A percentile compares a stretch with the other conserved stretches of the same genome.
phyloP scores from a whole-genome alignment of 495 filamentous ascomycete genomes.

The Pyrenula aspistea region DNA sequence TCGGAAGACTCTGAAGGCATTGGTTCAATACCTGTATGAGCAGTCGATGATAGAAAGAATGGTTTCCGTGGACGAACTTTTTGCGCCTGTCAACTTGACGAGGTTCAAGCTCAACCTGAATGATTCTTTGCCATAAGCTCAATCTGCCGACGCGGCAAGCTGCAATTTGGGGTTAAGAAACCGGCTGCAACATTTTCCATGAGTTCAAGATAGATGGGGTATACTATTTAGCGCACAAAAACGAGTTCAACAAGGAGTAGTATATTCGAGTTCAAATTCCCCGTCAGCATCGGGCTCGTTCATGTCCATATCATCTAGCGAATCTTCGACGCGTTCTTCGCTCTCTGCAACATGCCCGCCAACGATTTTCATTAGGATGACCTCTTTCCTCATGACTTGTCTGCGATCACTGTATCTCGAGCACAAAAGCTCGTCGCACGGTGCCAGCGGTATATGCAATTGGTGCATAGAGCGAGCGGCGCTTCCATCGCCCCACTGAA shows the following conservation, averaged over 20 bases:
- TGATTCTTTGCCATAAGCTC: neutral
- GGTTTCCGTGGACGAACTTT: conserved; percentile 18
- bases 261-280: neutral
- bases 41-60: conserved; percentile 19
- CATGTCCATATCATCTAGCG: neutral
- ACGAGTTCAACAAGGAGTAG: neutral
- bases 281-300: neutral
- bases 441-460: neutral
- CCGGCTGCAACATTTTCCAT: no score
- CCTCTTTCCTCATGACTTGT: neutral
- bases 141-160: no score
- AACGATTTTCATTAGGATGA: neutral
- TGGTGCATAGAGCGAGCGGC: neutral
- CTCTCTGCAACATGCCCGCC: neutral
- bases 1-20: conserved; percentile 17
- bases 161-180: no score
- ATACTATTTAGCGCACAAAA: no score
- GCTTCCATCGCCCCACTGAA: neutral
- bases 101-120: neutral
- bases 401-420: neutral
- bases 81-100: conserved; percentile 6
- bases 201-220: no score
- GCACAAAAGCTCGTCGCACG: neutral
- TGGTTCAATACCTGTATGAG: conserved; percentile 16
- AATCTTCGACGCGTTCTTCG: neutral